phyloP scores from a whole-genome alignment of 495 filamentous ascomycete species.

The Penicillium roqueforti region DNA sequence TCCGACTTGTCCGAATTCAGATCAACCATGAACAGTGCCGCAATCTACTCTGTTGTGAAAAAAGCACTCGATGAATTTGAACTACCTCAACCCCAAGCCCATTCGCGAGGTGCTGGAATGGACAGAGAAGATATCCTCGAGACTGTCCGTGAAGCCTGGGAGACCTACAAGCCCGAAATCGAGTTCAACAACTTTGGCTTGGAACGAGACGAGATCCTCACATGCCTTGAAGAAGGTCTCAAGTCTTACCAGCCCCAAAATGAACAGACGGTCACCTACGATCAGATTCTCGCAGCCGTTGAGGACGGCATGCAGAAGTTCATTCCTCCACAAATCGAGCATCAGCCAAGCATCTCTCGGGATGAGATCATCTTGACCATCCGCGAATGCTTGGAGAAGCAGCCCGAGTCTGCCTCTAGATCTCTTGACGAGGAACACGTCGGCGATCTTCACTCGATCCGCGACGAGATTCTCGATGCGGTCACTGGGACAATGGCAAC shows the following conservation, averaged over 20 bases:
- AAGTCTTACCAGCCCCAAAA: constrained; percentile 64
- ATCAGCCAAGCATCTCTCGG: constrained; percentile 61
- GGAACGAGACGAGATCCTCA: constrained; percentile 81
- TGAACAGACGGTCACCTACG: constrained; percentile 57
- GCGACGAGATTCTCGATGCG: constrained; percentile 44
- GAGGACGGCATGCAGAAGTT: constrained; percentile 76
- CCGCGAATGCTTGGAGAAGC: constrained; percentile 10
- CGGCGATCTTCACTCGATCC: constrained; percentile 12
- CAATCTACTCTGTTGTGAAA: constrained; percentile 77
- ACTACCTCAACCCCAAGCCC: constrained; percentile 34
- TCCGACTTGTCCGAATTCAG: constrained; percentile 47
- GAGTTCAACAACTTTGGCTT: constrained; percentile 84
- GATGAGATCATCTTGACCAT: constrained; percentile 23
- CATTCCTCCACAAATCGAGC: constrained; percentile 62
- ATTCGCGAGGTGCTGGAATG: constrained; percentile 40
- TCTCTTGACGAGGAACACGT: constrained; percentile 17
- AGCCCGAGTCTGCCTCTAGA: constrained; percentile 12
- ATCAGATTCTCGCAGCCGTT: constrained; percentile 79
- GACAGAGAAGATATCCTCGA: constrained; percentile 78
- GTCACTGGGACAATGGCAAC: constrained; percentile 28
- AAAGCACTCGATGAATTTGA: constrained; percentile 67
- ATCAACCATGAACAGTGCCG: constrained; percentile 61
- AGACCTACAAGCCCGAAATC: constrained; percentile 87
- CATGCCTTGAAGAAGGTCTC: constrained; percentile 77
- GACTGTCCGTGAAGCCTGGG: constrained; percentile 82